Evolutionary conservation across 2,329 filamentous ascomycete genomes (phyloP), one percentile per base, ranked within the genome.

Genomic region (Nigrograna mackinnonii): DNA sequence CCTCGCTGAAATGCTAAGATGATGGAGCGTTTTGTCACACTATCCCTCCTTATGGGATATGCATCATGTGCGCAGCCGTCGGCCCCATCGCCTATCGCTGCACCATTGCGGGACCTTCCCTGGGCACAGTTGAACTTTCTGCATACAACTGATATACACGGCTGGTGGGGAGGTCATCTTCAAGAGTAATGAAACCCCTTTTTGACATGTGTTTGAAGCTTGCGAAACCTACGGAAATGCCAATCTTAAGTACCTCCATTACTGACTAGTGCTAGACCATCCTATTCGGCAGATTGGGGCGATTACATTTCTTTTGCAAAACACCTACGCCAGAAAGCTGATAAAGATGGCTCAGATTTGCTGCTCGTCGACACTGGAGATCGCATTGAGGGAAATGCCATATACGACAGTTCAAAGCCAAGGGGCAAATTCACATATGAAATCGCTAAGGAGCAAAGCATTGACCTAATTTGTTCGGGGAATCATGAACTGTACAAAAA

Each of bases 311-410:
- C 92, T 5, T 96, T 99, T 64, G 83, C 91, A 22, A 77, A 86
- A 24, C 90, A 92, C 63, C 83, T 99, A 77, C 86, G 83, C 42
- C 79, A 83, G 53, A 85, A 82, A 61, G 90, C 91, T 41, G 88
- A 96, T 60, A 80, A 83, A 1, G 78, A 85, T 39, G 91, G 90
- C 33, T 82, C 82, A 20, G 94, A 99, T 65, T 75, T 99, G 13
- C 74, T 99, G n/a, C 75, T 99, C n/a, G 76, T 99, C 50, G 94
- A 99, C 66, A 96, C 91, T 1, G 94, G 94, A 46, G 94, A 97
- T 62, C 82, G 92, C 5, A 82, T 96, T 56, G 94, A 97, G 68
- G 91, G 92, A 24, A 97, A 96, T 64, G 94, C 92, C 1, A 80
- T 99, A 4, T 97, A 96, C 69, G 94, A 97, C 65, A 87, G 85